These are phyloP conservation scores for Acanthamoeba sp. DNA, from an alignment of 208 protist genomes.

Conservation along the genomic window DNA sequence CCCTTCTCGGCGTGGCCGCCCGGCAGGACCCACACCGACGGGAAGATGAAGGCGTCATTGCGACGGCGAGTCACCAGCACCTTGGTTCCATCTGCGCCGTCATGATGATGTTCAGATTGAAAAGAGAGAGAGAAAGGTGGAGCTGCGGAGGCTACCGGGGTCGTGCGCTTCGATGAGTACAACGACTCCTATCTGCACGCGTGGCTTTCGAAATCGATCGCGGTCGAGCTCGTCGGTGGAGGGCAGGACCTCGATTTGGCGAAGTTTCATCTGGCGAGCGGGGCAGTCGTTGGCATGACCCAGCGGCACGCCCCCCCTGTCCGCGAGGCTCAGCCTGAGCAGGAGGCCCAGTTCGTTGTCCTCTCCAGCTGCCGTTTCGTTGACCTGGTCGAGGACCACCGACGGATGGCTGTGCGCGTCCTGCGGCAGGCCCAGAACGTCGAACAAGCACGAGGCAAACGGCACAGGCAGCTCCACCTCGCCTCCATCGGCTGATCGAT, in stretches of 20 bases:
- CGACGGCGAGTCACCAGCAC: neutral
- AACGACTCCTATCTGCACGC: neutral
- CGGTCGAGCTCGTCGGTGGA: constrained; percentile 1
- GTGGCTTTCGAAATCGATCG: neutral
- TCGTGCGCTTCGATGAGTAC: constrained; percentile 9
- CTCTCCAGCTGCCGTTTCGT: neutral
- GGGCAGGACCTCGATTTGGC: neutral
- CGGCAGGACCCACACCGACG: constrained; percentile 76
- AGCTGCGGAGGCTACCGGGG: neutral
- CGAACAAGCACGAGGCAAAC: neutral
- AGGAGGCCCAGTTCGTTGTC: constrained; percentile 3
- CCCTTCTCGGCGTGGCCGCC: constrained; percentile 80
- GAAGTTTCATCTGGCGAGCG: neutral
- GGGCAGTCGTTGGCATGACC: neutral
- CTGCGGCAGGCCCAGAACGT: neutral
- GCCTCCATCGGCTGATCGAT: neutral
- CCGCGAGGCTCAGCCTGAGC: neutral
- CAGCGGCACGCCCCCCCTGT: neutral
- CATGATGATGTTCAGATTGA: neutral
- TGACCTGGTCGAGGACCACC: neutral
- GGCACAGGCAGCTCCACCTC: neutral
- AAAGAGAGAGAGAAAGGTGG: neutral
- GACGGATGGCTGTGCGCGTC: neutral
- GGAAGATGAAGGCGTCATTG: constrained; percentile 71
- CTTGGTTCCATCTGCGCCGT: neutral